Base-by-base conservation (phyloP, 169 alveolate species). In the Plasmodium knowlesi region DNA sequence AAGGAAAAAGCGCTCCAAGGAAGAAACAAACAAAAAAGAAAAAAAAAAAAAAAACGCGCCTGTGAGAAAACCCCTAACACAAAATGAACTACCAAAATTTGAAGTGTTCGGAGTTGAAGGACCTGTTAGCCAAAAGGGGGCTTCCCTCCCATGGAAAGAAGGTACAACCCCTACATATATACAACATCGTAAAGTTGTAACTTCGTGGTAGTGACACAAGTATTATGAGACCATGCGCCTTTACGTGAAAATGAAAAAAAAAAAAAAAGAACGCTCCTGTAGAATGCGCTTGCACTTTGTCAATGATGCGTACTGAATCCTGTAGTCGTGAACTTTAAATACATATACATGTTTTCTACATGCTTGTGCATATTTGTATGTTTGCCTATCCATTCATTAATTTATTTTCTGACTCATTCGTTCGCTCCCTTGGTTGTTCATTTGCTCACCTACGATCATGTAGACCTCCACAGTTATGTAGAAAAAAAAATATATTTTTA, bases 111-210 rank as follows among this genome's bases (percentile, higher is more conserved):
- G 94, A 88, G 71, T 39, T 88, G 43, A 88, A 88, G 73, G 94
- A 88, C 71, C 82, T 88, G 71, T 88, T 88, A 79, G 94, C 94
- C 89, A 88, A 88, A 88, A 88, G 89, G 53, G 94, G 94, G 32
- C 78, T 88, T n/a, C 94, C 94, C 16, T 88, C 94, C 16, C 94
- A 88, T 67, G 94, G 94, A 5, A 88, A 88, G 57, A 88, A 88
- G 57, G 94, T 88, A 88, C 28, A 12, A 25, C 9, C 22, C 28
- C 12, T 25, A 39, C 10, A 72, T 37, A 32, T 39, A 3, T 50
- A 25, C 25, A 30, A 3, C 70, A 34, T 50, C 22, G 14, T 54
- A n/a, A 10, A 54, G 50, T 10, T 61, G 46, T 25, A 25, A 61
- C 43, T 43, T 3, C 25, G 12, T 14, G 37, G 78, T 54, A 41